Conservation (phyloP, 2,329 filamentous ascomycete species). For the Ascochyta viciae-villosae region DNA sequence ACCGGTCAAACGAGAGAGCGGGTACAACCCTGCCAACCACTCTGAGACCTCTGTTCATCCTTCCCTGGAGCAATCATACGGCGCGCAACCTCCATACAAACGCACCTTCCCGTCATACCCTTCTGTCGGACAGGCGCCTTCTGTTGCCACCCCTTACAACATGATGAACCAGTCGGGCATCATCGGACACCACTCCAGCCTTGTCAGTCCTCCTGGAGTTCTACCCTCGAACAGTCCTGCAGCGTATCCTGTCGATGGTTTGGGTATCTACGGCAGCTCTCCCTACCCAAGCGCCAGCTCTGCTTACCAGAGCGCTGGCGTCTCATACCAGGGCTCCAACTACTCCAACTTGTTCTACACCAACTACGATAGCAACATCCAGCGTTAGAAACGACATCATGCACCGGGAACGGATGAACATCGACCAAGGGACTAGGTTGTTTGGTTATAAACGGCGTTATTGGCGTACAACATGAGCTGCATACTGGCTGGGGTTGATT, state of each 20-base stretch:
- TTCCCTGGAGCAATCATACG: constrained; percentile 9
- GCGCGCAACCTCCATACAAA: constrained; percentile 12
- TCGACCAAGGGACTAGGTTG: neutral
- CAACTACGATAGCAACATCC: constrained; percentile 11
- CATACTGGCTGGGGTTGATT: constrained; percentile 6
- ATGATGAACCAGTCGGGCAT: constrained; percentile 15
- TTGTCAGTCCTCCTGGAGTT: constrained; percentile 3
- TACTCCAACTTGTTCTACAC: constrained; percentile 4
- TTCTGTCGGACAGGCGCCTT: constrained; percentile 1
- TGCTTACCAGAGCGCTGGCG: neutral
- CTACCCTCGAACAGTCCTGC: constrained; percentile 6
- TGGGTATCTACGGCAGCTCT: constrained; percentile 6
- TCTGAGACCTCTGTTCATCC: constrained; percentile 1
- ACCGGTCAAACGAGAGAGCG: constrained; percentile 11
- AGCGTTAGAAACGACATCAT: neutral
- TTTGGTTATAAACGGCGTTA: constrained; percentile 8
- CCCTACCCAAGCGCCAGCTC: constrained; percentile 6
- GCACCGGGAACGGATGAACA: neutral
- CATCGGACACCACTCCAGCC: constrained; percentile 4
- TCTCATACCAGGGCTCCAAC: neutral
- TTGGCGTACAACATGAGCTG: constrained; percentile 4
- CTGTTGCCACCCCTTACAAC: constrained; percentile 7
- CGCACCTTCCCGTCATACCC: constrained; percentile 12
- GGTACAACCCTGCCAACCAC: constrained; percentile 6
- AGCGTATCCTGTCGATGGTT: constrained; percentile 2